Conservation (phyloP, 1,284 basidiomycete genomes). For the Ganoderma meredithae region DNA sequence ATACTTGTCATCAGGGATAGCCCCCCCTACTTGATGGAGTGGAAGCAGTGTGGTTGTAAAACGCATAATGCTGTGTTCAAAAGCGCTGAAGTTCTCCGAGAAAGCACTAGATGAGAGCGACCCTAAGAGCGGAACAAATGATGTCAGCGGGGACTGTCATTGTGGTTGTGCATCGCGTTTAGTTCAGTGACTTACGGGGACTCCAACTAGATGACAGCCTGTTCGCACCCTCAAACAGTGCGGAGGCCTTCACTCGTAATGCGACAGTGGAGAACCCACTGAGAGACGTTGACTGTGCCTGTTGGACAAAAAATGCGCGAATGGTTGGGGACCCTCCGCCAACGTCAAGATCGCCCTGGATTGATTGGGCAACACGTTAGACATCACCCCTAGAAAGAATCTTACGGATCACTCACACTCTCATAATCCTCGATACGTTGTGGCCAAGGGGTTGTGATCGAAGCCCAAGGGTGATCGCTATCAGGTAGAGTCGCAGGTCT, state of each 20-base stretch:
- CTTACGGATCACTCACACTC: slow-evolving; percentile 25
- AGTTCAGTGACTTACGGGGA: slow-evolving; percentile 51
- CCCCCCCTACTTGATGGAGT: slow-evolving; percentile 65
- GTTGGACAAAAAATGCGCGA: slow-evolving; percentile 60
- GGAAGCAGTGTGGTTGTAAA: slow-evolving; percentile 70
- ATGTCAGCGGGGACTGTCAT: background rate
- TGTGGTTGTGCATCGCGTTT: background rate
- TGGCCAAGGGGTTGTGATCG: slow-evolving; percentile 51
- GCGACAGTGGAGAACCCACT: slow-evolving; percentile 68
- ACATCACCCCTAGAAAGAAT: background rate
- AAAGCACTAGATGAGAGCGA: slow-evolving; percentile 52
- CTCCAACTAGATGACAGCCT: slow-evolving; percentile 66
- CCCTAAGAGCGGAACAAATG: slow-evolving; percentile 32
- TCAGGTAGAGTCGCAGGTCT: slow-evolving; percentile 50
- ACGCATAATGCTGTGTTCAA: slow-evolving; percentile 69
- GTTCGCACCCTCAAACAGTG: slow-evolving; percentile 72
- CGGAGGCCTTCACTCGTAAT: slow-evolving; percentile 76
- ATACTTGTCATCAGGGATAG: slow-evolving; percentile 65
- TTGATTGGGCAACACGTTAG: slow-evolving; percentile 4
- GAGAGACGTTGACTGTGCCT: slow-evolving; percentile 55
- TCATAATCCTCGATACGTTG: slow-evolving; percentile 46
- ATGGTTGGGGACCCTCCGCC: slow-evolving; percentile 62
- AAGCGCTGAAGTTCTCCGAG: slow-evolving; percentile 61
- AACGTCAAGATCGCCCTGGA: slow-evolving; percentile 63
- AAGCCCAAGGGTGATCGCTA: slow-evolving; percentile 45